Conservation (phyloP, 2,329 filamentous ascomycete genomes). For the Epicoccum nigrum region DNA sequence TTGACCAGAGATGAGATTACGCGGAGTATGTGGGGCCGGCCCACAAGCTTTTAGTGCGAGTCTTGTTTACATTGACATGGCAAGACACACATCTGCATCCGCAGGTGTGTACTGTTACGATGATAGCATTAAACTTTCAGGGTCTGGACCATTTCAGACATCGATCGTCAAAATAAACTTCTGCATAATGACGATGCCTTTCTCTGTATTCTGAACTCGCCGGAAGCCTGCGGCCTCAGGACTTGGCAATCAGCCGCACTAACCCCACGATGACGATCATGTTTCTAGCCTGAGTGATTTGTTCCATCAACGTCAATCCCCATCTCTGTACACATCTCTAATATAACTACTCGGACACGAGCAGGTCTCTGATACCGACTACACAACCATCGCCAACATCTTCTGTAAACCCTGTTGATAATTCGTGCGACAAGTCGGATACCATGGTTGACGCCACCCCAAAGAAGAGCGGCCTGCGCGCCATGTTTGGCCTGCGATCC, state of each 20-base stretch:
- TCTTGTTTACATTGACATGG: too few relatives aligned
- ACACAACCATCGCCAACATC: background rate
- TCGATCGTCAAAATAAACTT: background rate
- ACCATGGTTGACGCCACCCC: constrained; percentile 27
- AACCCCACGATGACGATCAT: constrained; percentile 18
- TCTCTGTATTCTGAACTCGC: background rate
- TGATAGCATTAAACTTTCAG: too few relatives aligned
- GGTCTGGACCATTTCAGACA: too few relatives aligned
- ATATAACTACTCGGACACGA: background rate
- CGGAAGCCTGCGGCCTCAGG: constrained; percentile 15
- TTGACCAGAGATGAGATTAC: too few relatives aligned
- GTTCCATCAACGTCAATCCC: background rate
- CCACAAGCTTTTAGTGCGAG: too few relatives aligned
- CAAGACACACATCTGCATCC: background rate
- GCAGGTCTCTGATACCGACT: background rate
- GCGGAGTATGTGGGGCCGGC: too few relatives aligned
- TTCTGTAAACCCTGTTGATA: background rate
- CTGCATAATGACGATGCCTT: background rate
- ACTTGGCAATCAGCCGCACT: constrained; percentile 12
- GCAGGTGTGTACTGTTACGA: too few relatives aligned
- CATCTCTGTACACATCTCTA: background rate
- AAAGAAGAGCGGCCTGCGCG: constrained; percentile 29
- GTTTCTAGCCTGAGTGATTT: constrained; percentile 10
- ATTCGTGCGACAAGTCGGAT: background rate
- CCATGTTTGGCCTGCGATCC: constrained; percentile 29